Conservation (phyloP, 1,284 basidiomycete genomes). For the Fistulinella staudtii region DNA sequence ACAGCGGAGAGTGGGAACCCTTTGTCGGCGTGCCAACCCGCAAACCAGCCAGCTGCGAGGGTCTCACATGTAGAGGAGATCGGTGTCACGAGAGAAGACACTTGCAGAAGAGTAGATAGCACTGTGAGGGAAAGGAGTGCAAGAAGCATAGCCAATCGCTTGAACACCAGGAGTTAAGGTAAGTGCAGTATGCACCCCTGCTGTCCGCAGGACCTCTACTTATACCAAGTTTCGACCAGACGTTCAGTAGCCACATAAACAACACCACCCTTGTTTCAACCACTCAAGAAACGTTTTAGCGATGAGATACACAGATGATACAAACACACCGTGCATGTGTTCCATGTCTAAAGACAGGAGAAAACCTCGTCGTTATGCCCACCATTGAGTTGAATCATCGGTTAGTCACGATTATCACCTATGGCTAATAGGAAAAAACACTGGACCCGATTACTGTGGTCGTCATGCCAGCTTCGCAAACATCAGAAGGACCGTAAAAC, state of each 20-base stretch:
- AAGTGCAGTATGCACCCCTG: not conserved
- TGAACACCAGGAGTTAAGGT: not conserved
- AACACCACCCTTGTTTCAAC: not conserved
- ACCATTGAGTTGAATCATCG: too few relatives aligned
- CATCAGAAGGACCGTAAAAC: not conserved
- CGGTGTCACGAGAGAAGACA: not conserved
- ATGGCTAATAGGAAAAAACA: not conserved
- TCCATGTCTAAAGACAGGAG: too few relatives aligned
- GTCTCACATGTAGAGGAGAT: not conserved
- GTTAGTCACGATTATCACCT: too few relatives aligned
- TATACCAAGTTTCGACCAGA: not conserved
- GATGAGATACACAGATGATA: not conserved
- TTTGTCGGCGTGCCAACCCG: slow-evolving; percentile 41
- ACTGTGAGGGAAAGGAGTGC: not conserved
- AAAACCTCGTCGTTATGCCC: too few relatives aligned
- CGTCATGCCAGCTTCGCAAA: not conserved
- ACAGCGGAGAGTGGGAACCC: slow-evolving; percentile 37
- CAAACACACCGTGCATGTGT: not conserved
- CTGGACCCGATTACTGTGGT: too few relatives aligned
- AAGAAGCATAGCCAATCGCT: not conserved
- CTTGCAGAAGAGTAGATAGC: not conserved
- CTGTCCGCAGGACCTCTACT: not conserved
- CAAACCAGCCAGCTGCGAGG: slow-evolving; percentile 25
- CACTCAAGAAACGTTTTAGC: not conserved
- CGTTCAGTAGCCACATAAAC: too few relatives aligned